phyloP scores from a whole-genome alignment of 169 alveolate genomes.

The Plasmodium gallinaceum region DNA sequence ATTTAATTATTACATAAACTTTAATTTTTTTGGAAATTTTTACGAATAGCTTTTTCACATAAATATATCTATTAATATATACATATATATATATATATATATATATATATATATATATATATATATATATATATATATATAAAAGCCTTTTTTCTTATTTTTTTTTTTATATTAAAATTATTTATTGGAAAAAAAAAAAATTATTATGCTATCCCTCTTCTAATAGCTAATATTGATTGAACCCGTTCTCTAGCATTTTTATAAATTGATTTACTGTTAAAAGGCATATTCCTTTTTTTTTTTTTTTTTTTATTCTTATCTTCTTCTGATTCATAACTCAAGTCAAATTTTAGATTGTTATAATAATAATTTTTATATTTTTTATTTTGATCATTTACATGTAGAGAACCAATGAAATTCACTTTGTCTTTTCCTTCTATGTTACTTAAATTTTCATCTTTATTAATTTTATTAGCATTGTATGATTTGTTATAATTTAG shows the following conservation, averaged over 20 bases:
- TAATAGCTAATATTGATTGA: slow-evolving; percentile 37
- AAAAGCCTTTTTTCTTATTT: too few species aligned
- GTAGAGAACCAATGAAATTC: background rate
- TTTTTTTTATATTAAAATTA: too few species aligned
- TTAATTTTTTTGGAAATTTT: too few species aligned
- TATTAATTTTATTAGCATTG: background rate
- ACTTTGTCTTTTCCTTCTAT: slow-evolving; percentile 27
- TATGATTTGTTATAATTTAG: background rate
- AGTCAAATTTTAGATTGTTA: slow-evolving; percentile 56
- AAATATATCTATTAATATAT: too few species aligned
- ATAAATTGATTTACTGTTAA: slow-evolving; percentile 18
- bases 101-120: too few species aligned
- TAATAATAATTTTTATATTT: slow-evolving; percentile 61
- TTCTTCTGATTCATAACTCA: slow-evolving; percentile 49
- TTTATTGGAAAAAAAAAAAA: background rate
- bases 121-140: too few species aligned
- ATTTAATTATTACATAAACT: too few species aligned
- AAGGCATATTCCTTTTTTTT: slow-evolving; percentile 29
- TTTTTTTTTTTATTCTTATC: slow-evolving; percentile 27
- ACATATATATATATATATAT: too few species aligned
- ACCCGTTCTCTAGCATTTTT: slow-evolving; percentile 67
- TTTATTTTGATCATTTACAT: slow-evolving; percentile 32
- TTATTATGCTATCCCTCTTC: slow-evolving; percentile 26
- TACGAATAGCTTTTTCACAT: too few species aligned
- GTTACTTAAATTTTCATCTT: slow-evolving; percentile 12